Evolutionary conservation across 345 rosid genomes (phyloP).

Genomic region (Moricandia moricandioides): DNA sequence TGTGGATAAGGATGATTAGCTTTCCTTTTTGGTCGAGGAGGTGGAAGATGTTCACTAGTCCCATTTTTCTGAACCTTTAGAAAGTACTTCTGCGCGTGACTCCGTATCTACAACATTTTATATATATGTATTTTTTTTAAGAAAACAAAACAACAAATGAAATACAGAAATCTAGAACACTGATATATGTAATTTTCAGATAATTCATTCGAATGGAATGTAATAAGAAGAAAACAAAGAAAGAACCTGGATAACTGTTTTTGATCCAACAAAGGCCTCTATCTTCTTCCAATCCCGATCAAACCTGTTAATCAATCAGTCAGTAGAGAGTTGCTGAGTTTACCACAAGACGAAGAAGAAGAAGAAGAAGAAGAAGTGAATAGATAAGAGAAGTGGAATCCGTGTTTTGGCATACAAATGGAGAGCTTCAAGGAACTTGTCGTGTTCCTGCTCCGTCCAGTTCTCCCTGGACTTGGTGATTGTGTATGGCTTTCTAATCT

Average conservation of each 20-base stretch:
- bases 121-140: no score
- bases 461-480: conserved; percentile 93
- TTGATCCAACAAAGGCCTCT: conserved; percentile 90
- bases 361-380: not conserved
- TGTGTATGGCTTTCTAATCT: conserved; percentile 87
- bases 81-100: conserved; percentile 96
- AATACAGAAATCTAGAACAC: not conserved
- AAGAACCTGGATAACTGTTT: conserved; percentile 85
- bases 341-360: not conserved
- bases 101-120: conserved; percentile 78
- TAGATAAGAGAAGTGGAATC: not conserved
- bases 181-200: not conserved
- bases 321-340: not conserved
- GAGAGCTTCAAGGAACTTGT: conserved; percentile 91
- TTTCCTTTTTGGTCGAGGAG: conserved; percentile 96
- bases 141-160: not conserved
- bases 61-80: conserved; percentile 90
- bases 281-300: conserved; percentile 99
- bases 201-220: not conserved
- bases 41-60: conserved; percentile 85
- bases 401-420: conserved; percentile 53
- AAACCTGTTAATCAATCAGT: conserved; percentile 43
- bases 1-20: conserved; percentile 93
- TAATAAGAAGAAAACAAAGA: not conserved
- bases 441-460: conserved; percentile 97